Conservation (phyloP, 2,329 filamentous ascomycete genomes). For the Aspergillus intermedius region DNA sequence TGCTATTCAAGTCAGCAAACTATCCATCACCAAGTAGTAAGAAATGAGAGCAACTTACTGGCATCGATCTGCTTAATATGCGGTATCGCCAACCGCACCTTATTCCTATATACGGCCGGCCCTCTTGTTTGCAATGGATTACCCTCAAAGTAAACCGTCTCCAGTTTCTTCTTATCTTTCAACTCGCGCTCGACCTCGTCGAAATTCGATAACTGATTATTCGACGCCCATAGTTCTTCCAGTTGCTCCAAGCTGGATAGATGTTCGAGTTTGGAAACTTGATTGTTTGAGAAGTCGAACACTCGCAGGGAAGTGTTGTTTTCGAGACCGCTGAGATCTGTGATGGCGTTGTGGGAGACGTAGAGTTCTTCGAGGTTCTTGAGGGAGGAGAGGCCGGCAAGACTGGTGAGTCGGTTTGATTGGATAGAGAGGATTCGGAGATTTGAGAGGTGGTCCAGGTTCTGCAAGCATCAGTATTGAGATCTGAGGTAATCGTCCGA, state of each 20-base stretch:
- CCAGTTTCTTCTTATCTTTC: slow-evolving; percentile 68
- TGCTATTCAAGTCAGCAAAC: neutral
- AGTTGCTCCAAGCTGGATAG: slow-evolving; percentile 62
- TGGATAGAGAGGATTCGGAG: slow-evolving; percentile 89
- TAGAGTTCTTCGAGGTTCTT: slow-evolving; percentile 84
- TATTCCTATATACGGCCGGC: slow-evolving; percentile 88
- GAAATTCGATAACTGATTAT: slow-evolving; percentile 76
- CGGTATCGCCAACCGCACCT: slow-evolving; percentile 79
- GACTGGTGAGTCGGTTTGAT: slow-evolving; percentile 79
- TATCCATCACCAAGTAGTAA: neutral
- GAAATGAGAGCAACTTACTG: slow-evolving; percentile 29
- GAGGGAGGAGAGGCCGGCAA: slow-evolving; percentile 68
- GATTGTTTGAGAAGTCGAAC: slow-evolving; percentile 86
- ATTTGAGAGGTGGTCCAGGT: slow-evolving; percentile 67
- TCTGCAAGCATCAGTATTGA: slow-evolving; percentile 26
- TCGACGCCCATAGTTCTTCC: slow-evolving; percentile 91
- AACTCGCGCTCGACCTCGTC: slow-evolving; percentile 71
- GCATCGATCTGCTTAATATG: slow-evolving; percentile 93
- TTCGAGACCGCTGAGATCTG: slow-evolving; percentile 66
- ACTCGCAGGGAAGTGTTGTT: slow-evolving; percentile 62
- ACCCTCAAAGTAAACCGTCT: slow-evolving; percentile 93
- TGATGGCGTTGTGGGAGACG: slow-evolving; percentile 88
- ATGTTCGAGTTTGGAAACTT: slow-evolving; percentile 67
- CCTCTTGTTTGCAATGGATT: slow-evolving; percentile 76
- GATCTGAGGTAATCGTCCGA: neutral